Base-by-base conservation (phyloP, 768 basidiomycete genomes). In the Hypholoma fasciculare region DNA sequence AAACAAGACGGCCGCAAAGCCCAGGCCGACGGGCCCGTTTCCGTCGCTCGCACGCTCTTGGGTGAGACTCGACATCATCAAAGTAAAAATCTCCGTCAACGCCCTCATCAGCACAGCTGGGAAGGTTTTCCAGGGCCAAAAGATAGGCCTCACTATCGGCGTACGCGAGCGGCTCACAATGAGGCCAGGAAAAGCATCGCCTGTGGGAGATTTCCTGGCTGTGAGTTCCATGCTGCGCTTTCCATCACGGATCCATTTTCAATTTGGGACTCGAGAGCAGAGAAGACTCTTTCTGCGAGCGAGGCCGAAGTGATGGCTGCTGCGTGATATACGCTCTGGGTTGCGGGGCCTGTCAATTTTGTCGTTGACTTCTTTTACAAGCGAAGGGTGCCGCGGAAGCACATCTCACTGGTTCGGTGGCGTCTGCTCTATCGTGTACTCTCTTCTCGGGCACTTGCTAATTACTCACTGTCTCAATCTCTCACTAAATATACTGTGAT, bases 401-500 rank as follows among this genome's bases (percentile, higher is more conserved):
- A 16, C 76, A 78, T 59, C 58, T 77, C 14, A 56, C 58, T 7
- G 76, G 75, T 16, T 63, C 72, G 54, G 72, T 74, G 4, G 76
- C 76, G 2, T 68, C 64, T 26, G 72, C 72, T 38, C 59, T 77
- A 36, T 42, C 30, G 30, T 34, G 30, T 34, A 5, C 30, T 34
- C 30, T 7, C 30, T 34, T 34, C 30, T 34, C 9, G 30, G 30
- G 9, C 30, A 9, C 40, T 42, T 6, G 40, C 13, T 8, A 42
- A 42, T 5, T 42, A 12, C 13, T 42, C 40, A 14, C 40, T 12
- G 40, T 14, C 40, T 42, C 40, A 4, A 14, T 6, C 40, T 17
- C 13, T 42, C 17, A 17, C 40, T 17, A 42, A 17, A 42, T 42
- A 42, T 17, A 12, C 13, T 14, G 5, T 42, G 13, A 14, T 7